These are phyloP conservation scores for Russula olivacea DNA, from an alignment of 768 basidiomycete genomes.

Conservation along the genomic window DNA sequence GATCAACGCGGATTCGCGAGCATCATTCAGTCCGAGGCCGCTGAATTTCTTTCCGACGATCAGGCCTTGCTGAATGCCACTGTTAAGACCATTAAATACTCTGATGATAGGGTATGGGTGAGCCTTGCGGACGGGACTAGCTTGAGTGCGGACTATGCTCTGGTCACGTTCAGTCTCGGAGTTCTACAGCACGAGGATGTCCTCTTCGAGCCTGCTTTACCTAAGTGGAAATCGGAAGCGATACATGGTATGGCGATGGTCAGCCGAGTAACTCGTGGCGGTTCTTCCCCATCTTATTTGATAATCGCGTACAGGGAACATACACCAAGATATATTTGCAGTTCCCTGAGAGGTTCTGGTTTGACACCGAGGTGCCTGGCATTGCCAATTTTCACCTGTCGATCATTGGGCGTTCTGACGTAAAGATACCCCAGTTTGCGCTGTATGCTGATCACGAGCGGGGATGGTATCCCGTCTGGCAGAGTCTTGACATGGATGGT, in stretches of 20 bases:
- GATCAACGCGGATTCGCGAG: conserved; percentile 60
- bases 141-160: conserved; percentile 49
- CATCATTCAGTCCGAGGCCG: conserved; percentile 52
- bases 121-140: conserved; percentile 39
- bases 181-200: conserved; percentile 64
- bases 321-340: conserved; percentile 67
- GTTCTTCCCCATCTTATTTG: not conserved
- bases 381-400: not conserved
- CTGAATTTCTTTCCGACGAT: conserved; percentile 42
- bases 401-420: not conserved
- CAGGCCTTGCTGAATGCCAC: conserved; percentile 49
- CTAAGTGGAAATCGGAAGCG: conserved; percentile 58
- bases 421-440: conserved; percentile 37
- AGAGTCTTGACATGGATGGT: conserved; percentile 50
- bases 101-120: conserved; percentile 42
- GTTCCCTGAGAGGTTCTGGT: conserved; percentile 59
- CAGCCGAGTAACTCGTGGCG: not conserved
- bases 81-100: conserved; percentile 45
- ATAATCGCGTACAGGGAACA: conserved; percentile 35
- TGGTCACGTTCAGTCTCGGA: conserved; percentile 66
- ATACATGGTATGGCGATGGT: conserved; percentile 60
- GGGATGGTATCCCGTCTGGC: conserved; percentile 64
- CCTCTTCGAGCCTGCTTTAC: conserved; percentile 47
- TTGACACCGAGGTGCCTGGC: conserved; percentile 37
- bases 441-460: conserved; percentile 53